phyloP scores from a whole-genome alignment of 345 rosid species.

The Excoecaria agallocha region DNA sequence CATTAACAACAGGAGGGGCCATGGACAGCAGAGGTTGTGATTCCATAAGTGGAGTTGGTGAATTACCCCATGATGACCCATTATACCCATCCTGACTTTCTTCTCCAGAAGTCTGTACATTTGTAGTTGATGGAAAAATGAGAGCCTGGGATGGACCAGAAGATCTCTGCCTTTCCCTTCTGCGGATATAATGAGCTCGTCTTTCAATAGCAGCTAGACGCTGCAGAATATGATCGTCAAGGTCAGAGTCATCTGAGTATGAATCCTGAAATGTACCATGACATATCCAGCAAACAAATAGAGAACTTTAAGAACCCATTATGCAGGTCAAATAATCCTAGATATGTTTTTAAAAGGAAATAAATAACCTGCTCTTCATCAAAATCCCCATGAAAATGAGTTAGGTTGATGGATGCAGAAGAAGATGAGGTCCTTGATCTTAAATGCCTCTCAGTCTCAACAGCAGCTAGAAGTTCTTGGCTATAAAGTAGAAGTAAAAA shows the following conservation, averaged over 20 bases:
- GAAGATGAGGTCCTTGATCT: constrained; percentile 45
- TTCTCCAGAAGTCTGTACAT: constrained; percentile 22
- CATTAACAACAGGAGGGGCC: constrained; percentile 24
- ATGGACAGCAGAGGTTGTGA: constrained; percentile 32
- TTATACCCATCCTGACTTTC: constrained; percentile 26
- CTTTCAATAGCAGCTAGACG: constrained; percentile 57
- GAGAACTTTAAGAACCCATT: neutral
- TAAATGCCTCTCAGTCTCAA: constrained; percentile 52
- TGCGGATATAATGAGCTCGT: constrained; percentile 44
- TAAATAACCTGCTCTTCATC: constrained; percentile 45
- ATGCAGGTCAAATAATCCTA: neutral
- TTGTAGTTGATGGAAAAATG: constrained; percentile 30
- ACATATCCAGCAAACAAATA: neutral
- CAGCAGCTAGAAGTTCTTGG: constrained; percentile 80
- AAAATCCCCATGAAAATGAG: constrained; percentile 36
- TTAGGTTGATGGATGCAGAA: constrained; percentile 26
- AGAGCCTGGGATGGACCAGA: constrained; percentile 38
- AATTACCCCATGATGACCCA: constrained; percentile 30
- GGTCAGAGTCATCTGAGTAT: constrained; percentile 48
- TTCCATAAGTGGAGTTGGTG: constrained; percentile 26
- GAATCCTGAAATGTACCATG: constrained; percentile 44
- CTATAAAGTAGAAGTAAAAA: constrained; percentile 28
- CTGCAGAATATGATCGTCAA: constrained; percentile 63
- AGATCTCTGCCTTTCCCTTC: constrained; percentile 57
- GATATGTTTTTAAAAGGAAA: constrained; percentile 9